These are phyloP conservation scores for Peronosclerospora sorghi DNA, from an alignment of 352 stramenopile species.

Conservation along the genomic window DNA sequence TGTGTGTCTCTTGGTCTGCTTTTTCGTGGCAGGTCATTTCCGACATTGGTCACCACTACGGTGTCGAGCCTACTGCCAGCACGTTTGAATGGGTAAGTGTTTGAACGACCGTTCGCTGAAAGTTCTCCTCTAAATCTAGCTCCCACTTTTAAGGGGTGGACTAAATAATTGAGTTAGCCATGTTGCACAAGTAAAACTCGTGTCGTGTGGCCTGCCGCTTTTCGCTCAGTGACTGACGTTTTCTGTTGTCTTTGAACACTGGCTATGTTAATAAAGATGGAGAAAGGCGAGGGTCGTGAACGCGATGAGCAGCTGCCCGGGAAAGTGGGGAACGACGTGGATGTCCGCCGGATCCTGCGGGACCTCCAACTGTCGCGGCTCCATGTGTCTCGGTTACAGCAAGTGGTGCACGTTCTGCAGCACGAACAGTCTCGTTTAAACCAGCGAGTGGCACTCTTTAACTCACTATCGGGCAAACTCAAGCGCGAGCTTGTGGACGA, in stretches of 20 bases:
- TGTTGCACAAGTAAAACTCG: constrained; percentile 12
- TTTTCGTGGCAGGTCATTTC: constrained; percentile 23
- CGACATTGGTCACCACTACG: constrained; percentile 27
- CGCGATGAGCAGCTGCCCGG: constrained; percentile 21
- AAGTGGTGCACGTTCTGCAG: constrained; percentile 39
- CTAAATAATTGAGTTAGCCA: constrained; percentile 21
- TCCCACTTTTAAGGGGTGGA: constrained; percentile 14
- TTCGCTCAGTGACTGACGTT: constrained; percentile 15
- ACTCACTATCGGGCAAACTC: constrained; percentile 44
- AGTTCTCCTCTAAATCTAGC: constrained; percentile 13
- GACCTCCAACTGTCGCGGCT: constrained; percentile 22
- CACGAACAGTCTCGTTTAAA: constrained; percentile 41
- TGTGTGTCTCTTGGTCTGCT: constrained; percentile 9
- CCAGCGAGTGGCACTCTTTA: constrained; percentile 44
- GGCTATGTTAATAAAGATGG: constrained; percentile 36
- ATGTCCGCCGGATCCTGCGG: constrained; percentile 18
- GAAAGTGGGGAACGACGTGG: constrained; percentile 11
- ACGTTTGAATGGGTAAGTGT: constrained; percentile 24
- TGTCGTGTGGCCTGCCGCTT: not conserved
- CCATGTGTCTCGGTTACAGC: constrained; percentile 26
- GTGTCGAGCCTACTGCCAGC: constrained; percentile 12
- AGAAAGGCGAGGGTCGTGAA: constrained; percentile 27
- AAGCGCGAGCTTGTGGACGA: constrained; percentile 71
- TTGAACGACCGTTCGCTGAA: constrained; percentile 8
- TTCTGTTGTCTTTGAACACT: constrained; percentile 30